Evolutionary conservation across 345 rosid genomes (phyloP), one percentile per base, ranked within the genome.

Genomic region (Acer negundo): DNA sequence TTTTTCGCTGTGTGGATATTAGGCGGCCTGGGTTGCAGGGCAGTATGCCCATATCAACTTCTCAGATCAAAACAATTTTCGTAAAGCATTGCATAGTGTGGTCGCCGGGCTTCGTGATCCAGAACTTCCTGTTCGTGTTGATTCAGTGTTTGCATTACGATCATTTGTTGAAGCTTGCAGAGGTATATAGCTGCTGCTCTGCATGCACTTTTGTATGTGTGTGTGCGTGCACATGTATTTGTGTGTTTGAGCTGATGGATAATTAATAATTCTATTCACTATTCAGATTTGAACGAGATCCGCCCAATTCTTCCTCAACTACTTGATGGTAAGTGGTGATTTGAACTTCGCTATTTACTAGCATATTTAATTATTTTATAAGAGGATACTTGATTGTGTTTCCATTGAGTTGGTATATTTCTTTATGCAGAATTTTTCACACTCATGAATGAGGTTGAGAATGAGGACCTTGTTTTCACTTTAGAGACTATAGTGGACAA

Each of bases 1-100:
- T 19, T 67, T 70, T 6, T 73, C 63, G 49, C 76, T 79, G 67
- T 64, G n/a, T 74, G 71, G 72, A 70, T 81, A 15, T 75, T 77
- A 95, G 99, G 99, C 99, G 13, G 98, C 98, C 13, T 94, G 99
- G 99, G 99, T 96, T 82, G 97, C 97, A 2, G 97, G 99, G 72
- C 99, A 94, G 75, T 94, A 96, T 83, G 99, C 99, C 75, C 85
- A 91, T 80, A 85, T 96, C 71, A 90, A 59, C 82, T 96, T 96
- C 72, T 84, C 93, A 42, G 97, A 96, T 78, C 95, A 88, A 82
- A 88, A 80, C 83, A 96, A 92, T 86, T 96, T 91, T 79, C 88
- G 87, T 67, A 90, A 87, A 80, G 97, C 98, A 64, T 82, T 94
- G 82, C 97, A 86, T 73, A 87, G 97, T 83, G 93, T 94, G 81